Conservation (phyloP, 371 early-diverging fungal species). For the Mucor saturninus region DNA sequence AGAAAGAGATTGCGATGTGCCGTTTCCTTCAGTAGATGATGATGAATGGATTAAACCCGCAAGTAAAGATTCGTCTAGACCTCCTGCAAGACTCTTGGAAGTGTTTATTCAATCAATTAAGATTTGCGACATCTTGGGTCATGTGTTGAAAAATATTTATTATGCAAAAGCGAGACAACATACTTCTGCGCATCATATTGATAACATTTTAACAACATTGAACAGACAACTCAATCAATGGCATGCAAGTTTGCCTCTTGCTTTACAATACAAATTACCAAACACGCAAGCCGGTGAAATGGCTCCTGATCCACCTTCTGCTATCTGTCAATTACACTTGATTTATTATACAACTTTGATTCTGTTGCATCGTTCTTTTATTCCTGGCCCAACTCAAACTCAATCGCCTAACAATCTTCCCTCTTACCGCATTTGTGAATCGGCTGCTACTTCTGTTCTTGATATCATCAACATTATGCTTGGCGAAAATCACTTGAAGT, state of each 20-base stretch:
- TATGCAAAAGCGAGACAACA: conserved; percentile 42
- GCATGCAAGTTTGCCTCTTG: conserved; percentile 44
- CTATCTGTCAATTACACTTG: conserved; percentile 50
- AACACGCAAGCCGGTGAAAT: conserved; percentile 30
- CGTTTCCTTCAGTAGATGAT: conserved; percentile 52
- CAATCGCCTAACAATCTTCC: conserved; percentile 37
- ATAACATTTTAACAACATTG: conserved; percentile 40
- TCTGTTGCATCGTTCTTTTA: conserved; percentile 49
- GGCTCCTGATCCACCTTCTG: conserved; percentile 31
- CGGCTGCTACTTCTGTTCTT: conserved; percentile 51
- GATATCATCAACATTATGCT: conserved; percentile 53
- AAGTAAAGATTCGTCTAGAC: conserved; percentile 18
- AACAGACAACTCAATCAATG: conserved; percentile 49
- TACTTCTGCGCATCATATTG: conserved; percentile 36
- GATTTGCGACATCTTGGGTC: conserved; percentile 48
- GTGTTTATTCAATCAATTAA: conserved; percentile 44
- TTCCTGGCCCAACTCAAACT: conserved; percentile 35
- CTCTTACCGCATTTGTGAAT: conserved; percentile 50
- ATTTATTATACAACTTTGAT: conserved; percentile 46
- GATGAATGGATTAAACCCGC: conserved; percentile 30
- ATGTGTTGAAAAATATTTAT: conserved; percentile 50
- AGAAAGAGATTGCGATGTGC: conserved; percentile 54
- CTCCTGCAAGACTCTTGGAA: conserved; percentile 35
- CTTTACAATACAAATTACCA: conserved; percentile 43
- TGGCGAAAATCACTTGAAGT: conserved; percentile 36